Evolutionary conservation across 352 stramenopile species (phyloP), one percentile per base, ranked within the genome.

Genomic region (Globisporangium spiculum): DNA sequence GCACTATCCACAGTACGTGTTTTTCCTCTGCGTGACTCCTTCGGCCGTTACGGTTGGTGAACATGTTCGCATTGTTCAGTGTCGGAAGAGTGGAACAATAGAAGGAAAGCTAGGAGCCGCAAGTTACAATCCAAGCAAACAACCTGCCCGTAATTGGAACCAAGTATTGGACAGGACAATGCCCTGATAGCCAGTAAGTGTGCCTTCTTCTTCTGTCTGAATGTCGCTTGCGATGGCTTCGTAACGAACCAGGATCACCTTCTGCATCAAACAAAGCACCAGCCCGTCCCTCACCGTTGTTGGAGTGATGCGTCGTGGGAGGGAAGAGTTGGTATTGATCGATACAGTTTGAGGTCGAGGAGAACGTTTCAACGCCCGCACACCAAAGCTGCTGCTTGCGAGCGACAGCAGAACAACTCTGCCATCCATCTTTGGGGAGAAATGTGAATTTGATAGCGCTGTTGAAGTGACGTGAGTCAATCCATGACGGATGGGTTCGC

Each of bases 1-100:
- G 53, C 53, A 59, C 26, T 59, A n/a, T 59, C 53, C 53, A 59
- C 26, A 38, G 53, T n/a, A 59, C 7, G 53, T 26, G 24, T n/a
- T 48, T 6, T 22, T 22, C 18, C 18, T 56, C 10, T 30, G 24
- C 18, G 6, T 56, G 50, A 56, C 24, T 34, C 12, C 52, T 30
- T 57, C 22, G 4, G 24, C 24, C 52, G 52, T 57, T 57, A 57
- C 52, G 18, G 22, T 34, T 57, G 26, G 46, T 53, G 46, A 53
- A 4, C 22, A 38, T 22, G 26, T 24, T 38, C 10, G 6, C 52
- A 20, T 20, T 32, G 22, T 6, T 32, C 24, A 14, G 7, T 57
- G 53, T 16, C 1, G 1, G 26, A 14, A 22, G 26, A 18, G 18
- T 26, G 18, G 27, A 44, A 60, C 26, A 44, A 44, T 44, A 60